These are phyloP conservation scores for Sphenostylis stenocarpa DNA, from an alignment of 306 rosid genomes.

Conservation along the genomic window DNA sequence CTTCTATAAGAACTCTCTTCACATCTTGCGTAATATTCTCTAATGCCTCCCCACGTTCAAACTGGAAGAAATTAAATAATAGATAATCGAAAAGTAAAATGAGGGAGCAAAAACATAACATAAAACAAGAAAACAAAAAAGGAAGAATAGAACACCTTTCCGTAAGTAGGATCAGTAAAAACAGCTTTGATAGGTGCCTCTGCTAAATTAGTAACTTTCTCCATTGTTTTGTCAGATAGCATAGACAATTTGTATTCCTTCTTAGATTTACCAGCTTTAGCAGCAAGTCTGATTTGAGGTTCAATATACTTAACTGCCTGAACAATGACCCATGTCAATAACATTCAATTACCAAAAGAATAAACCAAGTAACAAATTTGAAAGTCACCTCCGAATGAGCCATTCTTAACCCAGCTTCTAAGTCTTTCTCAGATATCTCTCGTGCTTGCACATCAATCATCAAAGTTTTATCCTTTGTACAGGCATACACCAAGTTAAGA, in stretches of 20 bases:
- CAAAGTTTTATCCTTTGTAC: constrained; percentile 89
- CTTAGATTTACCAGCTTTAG: constrained; percentile 86
- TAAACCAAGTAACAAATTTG: constrained; percentile 22
- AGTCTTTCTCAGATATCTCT: constrained; percentile 86
- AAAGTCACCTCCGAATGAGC: constrained; percentile 89
- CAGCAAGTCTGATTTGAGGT: constrained; percentile 90
- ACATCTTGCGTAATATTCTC: constrained; percentile 84
- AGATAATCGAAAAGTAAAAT: background rate
- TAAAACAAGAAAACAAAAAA: constrained; percentile 15
- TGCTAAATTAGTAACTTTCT: constrained; percentile 71
- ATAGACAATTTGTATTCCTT: constrained; percentile 86
- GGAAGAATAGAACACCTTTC: constrained; percentile 60
- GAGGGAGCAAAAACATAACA: background rate
- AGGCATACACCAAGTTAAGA: constrained; percentile 93
- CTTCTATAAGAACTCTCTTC: constrained; percentile 73
- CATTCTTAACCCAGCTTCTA: constrained; percentile 82
- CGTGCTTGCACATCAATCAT: constrained; percentile 99
- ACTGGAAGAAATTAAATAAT: constrained; percentile 47
- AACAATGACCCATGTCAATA: constrained; percentile 38
- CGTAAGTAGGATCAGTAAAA: constrained; percentile 90
- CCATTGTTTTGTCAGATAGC: constrained; percentile 74
- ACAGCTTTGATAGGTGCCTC: constrained; percentile 79
- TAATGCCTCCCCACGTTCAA: constrained; percentile 95
- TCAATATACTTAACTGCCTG: constrained; percentile 92
- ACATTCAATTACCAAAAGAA: constrained; percentile 18